These are phyloP conservation scores for Pilatotrama ljubarskyi DNA, from an alignment of 768 basidiomycete species.

Conservation along the genomic window DNA sequence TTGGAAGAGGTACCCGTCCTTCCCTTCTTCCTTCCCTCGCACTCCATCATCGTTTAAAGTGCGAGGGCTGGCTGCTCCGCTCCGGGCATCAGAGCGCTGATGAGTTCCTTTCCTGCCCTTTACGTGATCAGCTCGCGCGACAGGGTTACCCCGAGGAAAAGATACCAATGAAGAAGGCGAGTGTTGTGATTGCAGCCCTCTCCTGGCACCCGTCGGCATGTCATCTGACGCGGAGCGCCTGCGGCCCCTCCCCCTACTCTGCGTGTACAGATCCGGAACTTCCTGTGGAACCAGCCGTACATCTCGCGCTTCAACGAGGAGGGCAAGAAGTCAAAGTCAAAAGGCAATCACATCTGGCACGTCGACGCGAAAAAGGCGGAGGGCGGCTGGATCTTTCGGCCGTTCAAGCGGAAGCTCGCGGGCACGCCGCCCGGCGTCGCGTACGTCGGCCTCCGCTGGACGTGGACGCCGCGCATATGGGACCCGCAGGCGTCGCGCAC, in stretches of 20 bases:
- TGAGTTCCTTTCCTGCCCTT: not conserved
- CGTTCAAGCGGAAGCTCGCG: slow-evolving; percentile 85
- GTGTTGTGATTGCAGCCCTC: slow-evolving; percentile 23
- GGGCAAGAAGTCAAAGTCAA: slow-evolving; percentile 98
- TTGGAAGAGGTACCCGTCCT: slow-evolving; percentile 73
- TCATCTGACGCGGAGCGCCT: slow-evolving; percentile 12
- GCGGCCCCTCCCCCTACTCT: slow-evolving; percentile 3
- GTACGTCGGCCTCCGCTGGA: slow-evolving; percentile 78
- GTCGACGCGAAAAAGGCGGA: slow-evolving; percentile 91
- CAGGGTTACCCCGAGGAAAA: slow-evolving; percentile 92
- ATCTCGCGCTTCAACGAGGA: slow-evolving; percentile 99
- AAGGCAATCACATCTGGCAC: slow-evolving; percentile 99
- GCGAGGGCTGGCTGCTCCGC: no score
- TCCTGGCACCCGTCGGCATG: slow-evolving; percentile 12
- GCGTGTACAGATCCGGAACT: slow-evolving; percentile 73
- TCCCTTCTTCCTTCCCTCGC: not conserved
- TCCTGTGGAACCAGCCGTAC: slow-evolving; percentile 92
- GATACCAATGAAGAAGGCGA: slow-evolving; percentile 94
- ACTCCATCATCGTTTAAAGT: not conserved
- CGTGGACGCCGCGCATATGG: slow-evolving; percentile 94
- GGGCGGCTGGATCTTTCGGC: slow-evolving; percentile 82
- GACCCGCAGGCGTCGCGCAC: slow-evolving; percentile 90
- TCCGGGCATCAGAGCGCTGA: slow-evolving; percentile 13
- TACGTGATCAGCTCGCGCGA: slow-evolving; percentile 59
- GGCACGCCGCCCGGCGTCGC: slow-evolving; percentile 81